Conservation (phyloP, 495 filamentous ascomycete species). For the Neurospora sp. region DNA sequence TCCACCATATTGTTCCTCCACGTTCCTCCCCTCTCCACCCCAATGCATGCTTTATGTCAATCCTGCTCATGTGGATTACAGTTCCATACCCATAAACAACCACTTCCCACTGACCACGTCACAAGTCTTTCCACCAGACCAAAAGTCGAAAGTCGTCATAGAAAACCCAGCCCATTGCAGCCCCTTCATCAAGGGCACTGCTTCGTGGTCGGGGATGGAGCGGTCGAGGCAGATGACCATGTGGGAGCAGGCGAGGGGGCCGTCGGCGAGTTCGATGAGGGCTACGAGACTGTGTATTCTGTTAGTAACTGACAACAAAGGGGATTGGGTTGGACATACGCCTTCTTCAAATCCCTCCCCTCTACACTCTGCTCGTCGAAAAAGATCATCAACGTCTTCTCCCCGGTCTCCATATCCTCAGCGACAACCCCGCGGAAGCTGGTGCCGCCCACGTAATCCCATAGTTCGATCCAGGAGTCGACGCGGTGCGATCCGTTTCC, state of each 20-base stretch:
- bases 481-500: constrained; percentile 15
- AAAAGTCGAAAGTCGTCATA: constrained; percentile 64
- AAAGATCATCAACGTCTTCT: constrained; percentile 78
- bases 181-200: constrained; percentile 59
- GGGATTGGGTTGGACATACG: constrained; percentile 47
- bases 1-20: no score
- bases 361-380: constrained; percentile 55
- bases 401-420: constrained; percentile 37
- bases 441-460: constrained; percentile 76
- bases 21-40: neutral
- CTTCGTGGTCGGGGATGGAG: constrained; percentile 43
- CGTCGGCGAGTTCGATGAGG: constrained; percentile 75
- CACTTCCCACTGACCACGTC: constrained; percentile 60
- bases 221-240: constrained; percentile 76
- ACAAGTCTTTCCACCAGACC: constrained; percentile 37
- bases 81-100: constrained; percentile 79
- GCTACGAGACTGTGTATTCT: constrained; percentile 59
- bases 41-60: neutral
- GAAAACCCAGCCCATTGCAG: constrained; percentile 91
- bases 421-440: constrained; percentile 78
- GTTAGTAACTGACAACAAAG: constrained; percentile 2
- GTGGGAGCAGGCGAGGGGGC: constrained; percentile 60
- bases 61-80: constrained; percentile 31
- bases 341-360: constrained; percentile 71
- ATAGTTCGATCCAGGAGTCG: constrained; percentile 61